Conservation (phyloP, 495 filamentous ascomycete genomes). For the Lasiosphaeria hispida region DNA sequence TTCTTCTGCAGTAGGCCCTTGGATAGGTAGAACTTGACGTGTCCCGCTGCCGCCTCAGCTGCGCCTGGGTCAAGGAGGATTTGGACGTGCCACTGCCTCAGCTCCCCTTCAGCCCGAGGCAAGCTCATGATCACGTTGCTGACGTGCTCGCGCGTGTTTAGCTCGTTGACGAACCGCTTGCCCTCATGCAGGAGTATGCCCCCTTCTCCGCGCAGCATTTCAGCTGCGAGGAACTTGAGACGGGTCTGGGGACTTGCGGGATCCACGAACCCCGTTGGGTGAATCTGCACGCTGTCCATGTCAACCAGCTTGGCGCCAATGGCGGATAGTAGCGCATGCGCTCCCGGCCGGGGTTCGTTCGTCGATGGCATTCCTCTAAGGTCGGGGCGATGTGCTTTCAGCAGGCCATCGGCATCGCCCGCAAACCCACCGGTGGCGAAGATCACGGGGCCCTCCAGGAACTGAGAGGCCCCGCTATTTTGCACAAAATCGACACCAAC, state of each 20-base stretch:
- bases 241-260: slow-evolving; percentile 41
- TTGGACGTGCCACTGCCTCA: slow-evolving; percentile 53
- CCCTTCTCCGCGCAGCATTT: slow-evolving; percentile 58
- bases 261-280: slow-evolving; percentile 73
- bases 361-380: slow-evolving; percentile 57
- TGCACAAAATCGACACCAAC: slow-evolving; percentile 37
- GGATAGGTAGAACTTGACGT: slow-evolving; percentile 58
- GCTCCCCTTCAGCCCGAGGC: slow-evolving; percentile 13
- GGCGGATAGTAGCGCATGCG: slow-evolving; percentile 45
- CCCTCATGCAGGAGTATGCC: slow-evolving; percentile 51
- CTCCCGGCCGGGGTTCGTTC: slow-evolving; percentile 53
- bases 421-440: slow-evolving; percentile 59
- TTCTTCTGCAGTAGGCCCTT: slow-evolving; percentile 55
- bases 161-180: slow-evolving; percentile 55
- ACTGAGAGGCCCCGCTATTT: neutral
- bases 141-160: slow-evolving; percentile 52
- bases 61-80: slow-evolving; percentile 58
- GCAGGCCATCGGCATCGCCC: slow-evolving; percentile 53
- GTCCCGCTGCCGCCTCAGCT: slow-evolving; percentile 45
- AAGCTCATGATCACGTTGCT: slow-evolving; percentile 46
- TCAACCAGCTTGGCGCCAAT: slow-evolving; percentile 53
- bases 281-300: slow-evolving; percentile 58
- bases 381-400: slow-evolving; percentile 55
- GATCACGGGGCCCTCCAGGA: slow-evolving; percentile 51
- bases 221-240: slow-evolving; percentile 61